These are phyloP conservation scores for Beauveria medogensis DNA, from an alignment of 2,329 filamentous ascomycete species.

Conservation along the genomic window DNA sequence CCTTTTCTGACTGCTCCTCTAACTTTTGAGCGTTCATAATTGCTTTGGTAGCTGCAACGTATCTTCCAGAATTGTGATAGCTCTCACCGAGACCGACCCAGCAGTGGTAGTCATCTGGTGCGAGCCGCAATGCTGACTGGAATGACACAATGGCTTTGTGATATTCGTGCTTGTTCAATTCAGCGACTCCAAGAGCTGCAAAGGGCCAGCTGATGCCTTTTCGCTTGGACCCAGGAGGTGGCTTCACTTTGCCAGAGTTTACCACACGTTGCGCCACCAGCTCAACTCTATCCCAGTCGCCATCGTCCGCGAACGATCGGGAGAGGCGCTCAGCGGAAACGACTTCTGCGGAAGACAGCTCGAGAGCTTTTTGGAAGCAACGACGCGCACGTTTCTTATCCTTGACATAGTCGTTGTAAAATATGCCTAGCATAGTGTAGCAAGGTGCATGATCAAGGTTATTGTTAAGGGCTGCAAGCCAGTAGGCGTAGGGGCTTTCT, in stretches of 20 bases:
- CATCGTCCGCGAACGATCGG: conserved; percentile 74
- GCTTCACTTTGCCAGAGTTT: conserved; percentile 87
- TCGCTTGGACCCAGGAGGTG: conserved; percentile 84
- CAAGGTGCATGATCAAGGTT: conserved; percentile 83
- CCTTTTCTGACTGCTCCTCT: conserved; percentile 49
- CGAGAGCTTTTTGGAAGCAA: conserved; percentile 94
- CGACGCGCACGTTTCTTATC: conserved; percentile 81
- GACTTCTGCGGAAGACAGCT: conserved; percentile 80
- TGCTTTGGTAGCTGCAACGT: conserved; percentile 88
- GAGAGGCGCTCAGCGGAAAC: conserved; percentile 82
- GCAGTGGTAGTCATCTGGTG: conserved; percentile 82
- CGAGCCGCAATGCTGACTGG: conserved; percentile 76
- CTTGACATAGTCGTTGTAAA: conserved; percentile 82
- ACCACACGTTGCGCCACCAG: conserved; percentile 83
- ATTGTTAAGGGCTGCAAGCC: conserved; percentile 74
- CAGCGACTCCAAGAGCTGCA: conserved; percentile 84
- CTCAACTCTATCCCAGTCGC: conserved; percentile 96
- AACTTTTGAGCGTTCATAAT: conserved; percentile 77
- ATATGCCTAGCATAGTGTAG: conserved; percentile 85
- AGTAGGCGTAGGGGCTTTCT: conserved; percentile 63
- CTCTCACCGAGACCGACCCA: conserved; percentile 97
- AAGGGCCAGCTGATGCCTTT: conserved; percentile 95
- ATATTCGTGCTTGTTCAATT: conserved; percentile 91
- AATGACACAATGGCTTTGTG: conserved; percentile 84
- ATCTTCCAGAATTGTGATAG: conserved; percentile 87